Percentiles rank a stretch among this genome's conserved stretches.
Conservation (phyloP, 805 yeast genomes). For the Phaffomyces opuntiae region DNA sequence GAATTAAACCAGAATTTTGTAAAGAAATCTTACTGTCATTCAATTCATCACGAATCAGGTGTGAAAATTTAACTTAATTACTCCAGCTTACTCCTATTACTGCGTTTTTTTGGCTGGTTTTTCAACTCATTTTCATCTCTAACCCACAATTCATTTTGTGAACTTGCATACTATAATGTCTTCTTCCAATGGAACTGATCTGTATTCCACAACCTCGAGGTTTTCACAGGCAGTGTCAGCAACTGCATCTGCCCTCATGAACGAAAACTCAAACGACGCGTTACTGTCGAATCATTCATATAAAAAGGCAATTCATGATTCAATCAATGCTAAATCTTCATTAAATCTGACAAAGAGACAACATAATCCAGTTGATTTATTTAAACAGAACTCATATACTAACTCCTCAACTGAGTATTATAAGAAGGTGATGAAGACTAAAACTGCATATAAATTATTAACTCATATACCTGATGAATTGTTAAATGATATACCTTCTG, state of each 20-base stretch:
- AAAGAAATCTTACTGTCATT: too few species aligned
- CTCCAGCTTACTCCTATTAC: too few species aligned
- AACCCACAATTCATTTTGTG: too few species aligned
- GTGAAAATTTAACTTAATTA: too few species aligned
- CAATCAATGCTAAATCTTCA: slow-evolving; percentile 29
- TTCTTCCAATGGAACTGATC: slow-evolving; percentile 12
- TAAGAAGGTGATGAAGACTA: slow-evolving; percentile 30
- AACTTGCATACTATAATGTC: slow-evolving; percentile 3
- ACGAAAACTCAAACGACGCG: slow-evolving; percentile 23
- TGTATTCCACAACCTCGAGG: slow-evolving; percentile 27
- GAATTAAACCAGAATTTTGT: too few species aligned
- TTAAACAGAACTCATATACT: slow-evolving; percentile 19
- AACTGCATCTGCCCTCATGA: slow-evolving; percentile 47
- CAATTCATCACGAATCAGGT: too few species aligned
- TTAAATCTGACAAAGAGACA: slow-evolving; percentile 26
- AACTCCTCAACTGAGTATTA: slow-evolving; percentile 30
- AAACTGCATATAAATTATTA: slow-evolving; percentile 40
- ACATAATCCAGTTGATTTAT: slow-evolving; percentile 21
- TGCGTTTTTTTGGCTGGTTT: too few species aligned
- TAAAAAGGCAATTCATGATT: slow-evolving; percentile 40
- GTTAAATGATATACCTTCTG: slow-evolving; percentile 43
- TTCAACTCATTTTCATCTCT: too few species aligned
- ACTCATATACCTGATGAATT: slow-evolving; percentile 56
- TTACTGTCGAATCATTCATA: slow-evolving; percentile 34
- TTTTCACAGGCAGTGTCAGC: slow-evolving; percentile 45